Base-by-base conservation (phyloP, 2,329 filamentous ascomycete species). In the Fusarium dlaminii region DNA sequence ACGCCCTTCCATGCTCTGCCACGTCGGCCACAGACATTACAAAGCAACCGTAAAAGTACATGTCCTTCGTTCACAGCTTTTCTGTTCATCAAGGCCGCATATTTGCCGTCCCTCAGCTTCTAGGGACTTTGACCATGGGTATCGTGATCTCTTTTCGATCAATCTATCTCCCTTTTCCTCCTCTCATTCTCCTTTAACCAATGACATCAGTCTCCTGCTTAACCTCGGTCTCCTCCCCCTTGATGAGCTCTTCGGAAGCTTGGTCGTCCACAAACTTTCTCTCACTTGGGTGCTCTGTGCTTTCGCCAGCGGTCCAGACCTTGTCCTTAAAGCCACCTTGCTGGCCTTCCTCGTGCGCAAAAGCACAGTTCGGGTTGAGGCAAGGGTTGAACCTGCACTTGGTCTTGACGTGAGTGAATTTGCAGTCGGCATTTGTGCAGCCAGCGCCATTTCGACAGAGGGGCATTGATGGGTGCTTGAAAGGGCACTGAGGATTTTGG, bases 311-410 rank as follows among this genome's bases (percentile, higher is more conserved):
- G 24, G 92, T 95, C 96, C 96, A 98, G 34, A 97, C 94, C 84
- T 97, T 98, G 82, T 97, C 94, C 70, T 92, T 90, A 83, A 95
- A 96, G 20, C 89, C 90, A 57, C 93, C 94, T 77, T 94, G 91
- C 85, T 99, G 96, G 18, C 96, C 96, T 62, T 97, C 94, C 45
- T 91, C 93, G 82, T 99, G 96, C 83, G 95, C 95, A 85, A 94
- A 98, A 9, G 91, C 88, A 82, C 96, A 99, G 77, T 86, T 89
- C n/a, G 92, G 90, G 84, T 98, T 98, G 73, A 94, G 89, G 84
- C 96, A 99, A 2, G 96, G 96, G 76, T 91, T 95, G 85, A 93
- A 98, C 81, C 91, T 95, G 91, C 96, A 99, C 82, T 92, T 89
- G 54, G 92, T 93, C 81, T 92, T 91, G 75, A 93, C 85, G 84